Evolutionary conservation across 768 basidiomycete species (phyloP).

Genomic region (Leccinum uliginosum): DNA sequence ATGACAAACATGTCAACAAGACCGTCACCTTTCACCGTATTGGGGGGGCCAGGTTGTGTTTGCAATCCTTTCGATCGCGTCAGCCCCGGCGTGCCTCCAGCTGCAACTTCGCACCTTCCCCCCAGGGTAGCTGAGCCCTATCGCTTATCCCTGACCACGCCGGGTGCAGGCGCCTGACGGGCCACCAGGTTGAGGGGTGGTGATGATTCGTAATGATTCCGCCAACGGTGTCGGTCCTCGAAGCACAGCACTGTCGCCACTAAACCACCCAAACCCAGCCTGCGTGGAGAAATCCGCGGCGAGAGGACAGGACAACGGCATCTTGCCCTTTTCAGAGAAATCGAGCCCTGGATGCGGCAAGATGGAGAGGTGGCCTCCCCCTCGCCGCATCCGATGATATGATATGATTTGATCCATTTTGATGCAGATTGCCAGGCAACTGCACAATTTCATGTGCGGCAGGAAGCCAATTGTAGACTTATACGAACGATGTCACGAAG

Average conservation of each 20-base stretch:
- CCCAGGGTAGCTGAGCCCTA: background rate
- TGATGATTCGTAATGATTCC: too few species aligned
- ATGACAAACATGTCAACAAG: slow-evolving; percentile 10
- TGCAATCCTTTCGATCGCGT: background rate
- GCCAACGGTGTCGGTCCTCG: background rate
- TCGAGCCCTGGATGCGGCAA: slow-evolving; percentile 1
- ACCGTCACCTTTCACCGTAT: background rate
- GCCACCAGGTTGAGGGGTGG: background rate
- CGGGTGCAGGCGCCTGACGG: background rate
- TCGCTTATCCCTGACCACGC: background rate
- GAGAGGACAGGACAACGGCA: background rate
- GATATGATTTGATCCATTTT: slow-evolving; percentile 1
- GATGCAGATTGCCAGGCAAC: slow-evolving; percentile 28
- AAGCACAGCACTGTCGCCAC: slow-evolving; percentile 4
- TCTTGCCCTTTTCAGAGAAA: slow-evolving; percentile 4
- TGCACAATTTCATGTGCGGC: slow-evolving; percentile 5
- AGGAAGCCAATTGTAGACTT: slow-evolving; percentile 2
- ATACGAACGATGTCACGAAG: background rate
- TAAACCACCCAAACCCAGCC: background rate
- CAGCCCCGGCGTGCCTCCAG: background rate
- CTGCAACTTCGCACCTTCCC: background rate
- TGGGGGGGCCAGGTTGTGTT: background rate
- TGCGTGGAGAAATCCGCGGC: background rate
- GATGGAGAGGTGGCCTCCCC: background rate
- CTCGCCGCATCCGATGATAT: slow-evolving; percentile 4